Percentiles rank a stretch among this genome's conserved stretches.
Conservation (phyloP, 768 basidiomycete genomes). For the Amanita exitialis region DNA sequence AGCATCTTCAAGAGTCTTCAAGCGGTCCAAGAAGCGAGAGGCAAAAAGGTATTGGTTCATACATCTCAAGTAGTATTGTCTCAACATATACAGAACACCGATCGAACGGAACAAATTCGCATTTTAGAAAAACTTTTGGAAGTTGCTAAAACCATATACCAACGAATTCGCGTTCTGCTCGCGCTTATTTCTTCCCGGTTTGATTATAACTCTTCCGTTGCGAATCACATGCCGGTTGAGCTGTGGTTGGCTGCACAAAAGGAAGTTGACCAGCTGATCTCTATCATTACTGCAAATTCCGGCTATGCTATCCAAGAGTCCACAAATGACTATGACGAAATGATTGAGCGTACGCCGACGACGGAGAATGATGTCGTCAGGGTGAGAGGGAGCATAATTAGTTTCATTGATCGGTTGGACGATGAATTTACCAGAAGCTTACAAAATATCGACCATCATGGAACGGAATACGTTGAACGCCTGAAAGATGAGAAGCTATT, state of each 20-base stretch:
- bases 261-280: slow-evolving; percentile 84
- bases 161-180: slow-evolving; percentile 88
- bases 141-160: slow-evolving; percentile 82
- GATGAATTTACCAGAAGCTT: slow-evolving; percentile 97
- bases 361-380: slow-evolving; percentile 67
- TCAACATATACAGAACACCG: slow-evolving; percentile 65
- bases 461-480: slow-evolving; percentile 97
- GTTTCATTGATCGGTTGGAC: slow-evolving; percentile 91
- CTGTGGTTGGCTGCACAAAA: slow-evolving; percentile 81
- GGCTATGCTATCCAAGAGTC: slow-evolving; percentile 80
- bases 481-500: slow-evolving; percentile 93
- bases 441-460: slow-evolving; percentile 97
- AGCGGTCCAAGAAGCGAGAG: slow-evolving; percentile 86
- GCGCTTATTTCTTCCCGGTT: slow-evolving; percentile 92
- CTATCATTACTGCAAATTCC: slow-evolving; percentile 60
- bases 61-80: slow-evolving; percentile 1
- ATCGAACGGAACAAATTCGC: slow-evolving; percentile 88
- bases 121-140: slow-evolving; percentile 82
- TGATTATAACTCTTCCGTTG: slow-evolving; percentile 87
- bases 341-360: slow-evolving; percentile 69
- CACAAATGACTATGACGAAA: slow-evolving; percentile 88
- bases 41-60: slow-evolving; percentile 71
- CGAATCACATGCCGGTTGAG: slow-evolving; percentile 86
- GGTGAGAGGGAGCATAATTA: slow-evolving; percentile 92
- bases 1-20: slow-evolving; percentile 89